Conservation (phyloP, 257 asterid genomes). For the Penstemon barbatus region DNA sequence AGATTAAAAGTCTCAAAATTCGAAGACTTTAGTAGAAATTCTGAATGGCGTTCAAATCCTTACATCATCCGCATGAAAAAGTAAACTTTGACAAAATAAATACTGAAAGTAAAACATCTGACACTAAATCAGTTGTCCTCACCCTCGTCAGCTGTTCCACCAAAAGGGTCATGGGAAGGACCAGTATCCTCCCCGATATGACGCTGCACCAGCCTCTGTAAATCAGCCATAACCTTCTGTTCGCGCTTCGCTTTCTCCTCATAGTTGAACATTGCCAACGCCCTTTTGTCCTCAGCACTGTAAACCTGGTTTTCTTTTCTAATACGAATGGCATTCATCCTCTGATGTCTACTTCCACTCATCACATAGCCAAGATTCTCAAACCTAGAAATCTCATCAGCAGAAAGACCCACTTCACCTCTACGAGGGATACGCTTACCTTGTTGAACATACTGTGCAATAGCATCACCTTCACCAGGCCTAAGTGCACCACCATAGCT, state of each 20-base stretch:
- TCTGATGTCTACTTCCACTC: conserved; percentile 99
- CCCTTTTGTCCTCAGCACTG: conserved; percentile 97
- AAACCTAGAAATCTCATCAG: conserved; percentile 88
- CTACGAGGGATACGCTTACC: conserved; percentile 99
- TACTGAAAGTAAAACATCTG: conserved; percentile 8
- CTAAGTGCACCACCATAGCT: conserved; percentile 99
- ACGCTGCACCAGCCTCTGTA: conserved; percentile 92
- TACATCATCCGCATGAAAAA: conserved; percentile 23
- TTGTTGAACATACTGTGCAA: conserved; percentile 97
- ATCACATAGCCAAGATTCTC: conserved; percentile 95
- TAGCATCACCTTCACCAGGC: conserved; percentile 99
- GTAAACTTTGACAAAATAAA: conserved; percentile 11
- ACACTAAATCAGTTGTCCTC: conserved; percentile 53
- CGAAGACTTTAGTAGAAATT: conserved; percentile 8
- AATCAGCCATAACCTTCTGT: conserved; percentile 97
- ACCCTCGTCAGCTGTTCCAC: conserved; percentile 58
- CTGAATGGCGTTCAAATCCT: conserved; percentile 15
- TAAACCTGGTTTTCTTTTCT: conserved; percentile 97
- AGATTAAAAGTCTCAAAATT: background rate
- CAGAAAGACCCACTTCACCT: conserved; percentile 99
- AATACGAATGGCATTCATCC: conserved; percentile 99
- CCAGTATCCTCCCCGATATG: conserved; percentile 89
- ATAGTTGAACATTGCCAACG: conserved; percentile 94
- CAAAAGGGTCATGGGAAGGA: conserved; percentile 87
- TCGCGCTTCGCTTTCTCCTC: conserved; percentile 99